Percentiles rank a stretch among this genome's conserved stretches.
phyloP scores from a whole-genome alignment of 805 yeast genomes.

The Myxozyma sirexii region DNA sequence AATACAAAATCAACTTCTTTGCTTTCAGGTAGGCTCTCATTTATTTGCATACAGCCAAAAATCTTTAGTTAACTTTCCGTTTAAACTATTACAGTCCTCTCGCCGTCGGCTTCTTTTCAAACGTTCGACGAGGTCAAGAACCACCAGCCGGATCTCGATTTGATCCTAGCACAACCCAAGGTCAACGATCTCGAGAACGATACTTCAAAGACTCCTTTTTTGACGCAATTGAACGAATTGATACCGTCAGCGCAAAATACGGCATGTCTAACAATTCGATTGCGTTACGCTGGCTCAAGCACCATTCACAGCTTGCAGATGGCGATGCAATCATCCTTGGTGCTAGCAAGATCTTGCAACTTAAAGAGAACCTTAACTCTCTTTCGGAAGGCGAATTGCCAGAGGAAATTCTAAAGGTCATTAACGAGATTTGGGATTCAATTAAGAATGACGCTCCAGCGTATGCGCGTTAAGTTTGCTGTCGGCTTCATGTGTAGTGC shows the following conservation, averaged over 20 bases:
- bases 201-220: constrained; percentile 30
- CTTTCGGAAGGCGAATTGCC: constrained; percentile 38
- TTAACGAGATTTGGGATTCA: constrained; percentile 37
- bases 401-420: constrained; percentile 33
- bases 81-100: constrained; percentile 28
- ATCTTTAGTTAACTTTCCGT: not conserved
- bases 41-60: too few species aligned
- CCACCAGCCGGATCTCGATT: constrained; percentile 23
- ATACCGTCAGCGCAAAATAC: constrained; percentile 9
- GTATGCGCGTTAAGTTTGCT: not conserved
- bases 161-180: constrained; percentile 21
- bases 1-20: constrained; percentile 35
- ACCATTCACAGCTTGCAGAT: constrained; percentile 25
- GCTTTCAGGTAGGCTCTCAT: constrained; percentile 35
- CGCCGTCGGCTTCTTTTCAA: constrained; percentile 30
- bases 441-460: constrained; percentile 35
- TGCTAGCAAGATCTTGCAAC: constrained; percentile 24
- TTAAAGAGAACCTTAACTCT: constrained; percentile 23
- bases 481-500: not conserved
- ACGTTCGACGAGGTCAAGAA: constrained; percentile 27
- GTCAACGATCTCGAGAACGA: constrained; percentile 22
- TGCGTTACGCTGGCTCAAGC: constrained; percentile 30
- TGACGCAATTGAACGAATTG: constrained; percentile 27
- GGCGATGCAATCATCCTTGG: constrained; percentile 33
- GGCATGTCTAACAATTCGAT: constrained; percentile 23